Evolutionary conservation across 2,329 filamentous ascomycete species (phyloP), one percentile per base, ranked within the genome.

Genomic region (Westerdykella ornata): DNA sequence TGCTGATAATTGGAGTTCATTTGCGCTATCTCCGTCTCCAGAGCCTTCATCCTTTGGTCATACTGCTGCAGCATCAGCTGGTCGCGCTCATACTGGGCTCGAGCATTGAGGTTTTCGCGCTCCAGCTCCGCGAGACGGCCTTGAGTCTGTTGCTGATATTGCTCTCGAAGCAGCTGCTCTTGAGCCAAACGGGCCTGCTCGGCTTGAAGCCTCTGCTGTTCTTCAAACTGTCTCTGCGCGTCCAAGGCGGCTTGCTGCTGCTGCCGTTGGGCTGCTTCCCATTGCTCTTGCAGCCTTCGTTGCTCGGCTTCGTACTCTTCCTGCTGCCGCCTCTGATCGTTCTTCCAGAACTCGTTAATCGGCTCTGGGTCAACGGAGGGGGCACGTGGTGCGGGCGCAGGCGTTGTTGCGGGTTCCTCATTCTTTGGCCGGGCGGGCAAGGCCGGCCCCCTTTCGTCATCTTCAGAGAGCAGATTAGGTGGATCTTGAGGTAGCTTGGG

Each of bases 271-370:
- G 88, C 82, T 9, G 86, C 80, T 51, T 89, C 83, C 70, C 89
- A 90, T 51, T 90, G 86, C 53, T 90, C 84, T 59, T 94, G 85
- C 35, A 98, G 70, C 13, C 92, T 81, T 29, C 83, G 79, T 69
- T 98, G 92, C 67, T 98, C 90, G 35, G 89, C 88, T 61, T 94
- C 92, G 59, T 94, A 98, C 63, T 95, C 88, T 52, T 88, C 82
- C 64, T 97, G 94, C 65, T 96, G 88, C 26, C 88, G 79, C 51
- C 85, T 84, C 47, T 95, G 79, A 65, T 97, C 89, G 53, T 81
- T 86, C 69, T 94, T 94, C 92, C 92, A 98, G 67, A 98, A 98
- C 57, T 98, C 92, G 39, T 87, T 87, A 60, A 98, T 97, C 37
- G 94, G 88, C 59, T 92, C 89, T 0, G 90, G 90, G 56, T 96